phyloP scores from a whole-genome alignment of 2,329 filamentous ascomycete species.

The Exophiala lecanii-corni region DNA sequence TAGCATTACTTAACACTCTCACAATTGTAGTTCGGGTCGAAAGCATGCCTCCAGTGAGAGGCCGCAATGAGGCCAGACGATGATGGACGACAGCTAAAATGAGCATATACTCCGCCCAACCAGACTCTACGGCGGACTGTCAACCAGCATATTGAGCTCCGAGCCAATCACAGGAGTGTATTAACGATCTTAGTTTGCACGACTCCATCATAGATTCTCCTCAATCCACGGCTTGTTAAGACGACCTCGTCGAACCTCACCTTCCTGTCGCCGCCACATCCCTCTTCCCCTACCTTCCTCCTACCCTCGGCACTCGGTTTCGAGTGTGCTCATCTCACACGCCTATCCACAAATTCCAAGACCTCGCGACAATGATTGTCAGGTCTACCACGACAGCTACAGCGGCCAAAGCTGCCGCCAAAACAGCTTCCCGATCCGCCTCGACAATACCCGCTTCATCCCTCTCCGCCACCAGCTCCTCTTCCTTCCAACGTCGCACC shows the following conservation, averaged over 20 bases:
- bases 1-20: too few species aligned
- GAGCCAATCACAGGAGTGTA: neutral
- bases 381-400: slow-evolving; percentile 29
- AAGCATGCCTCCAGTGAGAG: too few species aligned
- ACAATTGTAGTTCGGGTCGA: too few species aligned
- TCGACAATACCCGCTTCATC: slow-evolving; percentile 41
- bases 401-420: slow-evolving; percentile 28
- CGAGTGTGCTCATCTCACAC: too few species aligned
- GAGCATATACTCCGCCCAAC: too few species aligned
- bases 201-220: neutral
- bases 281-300: neutral
- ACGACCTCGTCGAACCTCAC: neutral
- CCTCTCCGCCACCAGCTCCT: slow-evolving; percentile 25
- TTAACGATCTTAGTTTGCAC: neutral
- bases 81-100: too few species aligned
- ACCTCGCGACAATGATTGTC: slow-evolving; percentile 24
- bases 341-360: too few species aligned
- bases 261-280: neutral
- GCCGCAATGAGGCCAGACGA: too few species aligned
- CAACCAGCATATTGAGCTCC: too few species aligned
- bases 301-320: neutral
- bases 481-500: slow-evolving; percentile 55
- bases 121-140: too few species aligned
- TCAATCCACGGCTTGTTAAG: neutral
- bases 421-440: slow-evolving; percentile 39